Percentiles rank a stretch among this genome's conserved stretches.
Conservation (phyloP, 2,329 filamentous ascomycete genomes). For the Helotiales sp. region DNA sequence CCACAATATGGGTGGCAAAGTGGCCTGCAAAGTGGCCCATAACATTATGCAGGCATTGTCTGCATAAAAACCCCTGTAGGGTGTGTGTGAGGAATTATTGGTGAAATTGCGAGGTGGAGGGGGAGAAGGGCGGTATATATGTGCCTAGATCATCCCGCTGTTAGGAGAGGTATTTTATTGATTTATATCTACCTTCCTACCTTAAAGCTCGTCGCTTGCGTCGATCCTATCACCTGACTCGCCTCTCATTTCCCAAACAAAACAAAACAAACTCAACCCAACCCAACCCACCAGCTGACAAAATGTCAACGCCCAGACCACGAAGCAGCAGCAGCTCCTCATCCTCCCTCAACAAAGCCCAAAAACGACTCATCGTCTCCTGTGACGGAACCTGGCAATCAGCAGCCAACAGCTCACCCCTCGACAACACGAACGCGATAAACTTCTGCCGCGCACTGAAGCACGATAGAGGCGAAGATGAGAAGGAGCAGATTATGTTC, state of each 20-base stretch:
- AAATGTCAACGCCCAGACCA: not conserved
- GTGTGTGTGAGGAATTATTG: too few species aligned
- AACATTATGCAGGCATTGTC: too few species aligned
- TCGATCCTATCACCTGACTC: not conserved
- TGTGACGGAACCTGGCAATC: conserved; percentile 27
- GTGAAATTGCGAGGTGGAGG: not conserved
- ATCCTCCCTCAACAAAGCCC: not conserved
- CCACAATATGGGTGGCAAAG: too few species aligned
- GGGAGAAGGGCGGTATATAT: not conserved
- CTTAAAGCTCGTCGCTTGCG: not conserved
- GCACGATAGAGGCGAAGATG: conserved; percentile 9
- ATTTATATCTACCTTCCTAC: not conserved
- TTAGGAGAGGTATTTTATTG: not conserved
- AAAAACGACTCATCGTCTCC: conserved; percentile 19
- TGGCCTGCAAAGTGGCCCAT: too few species aligned
- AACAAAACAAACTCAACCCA: not conserved
- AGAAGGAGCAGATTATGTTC: conserved; percentile 20
- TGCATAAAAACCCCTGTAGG: too few species aligned
- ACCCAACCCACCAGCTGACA: not conserved
- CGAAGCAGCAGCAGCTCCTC: not conserved
- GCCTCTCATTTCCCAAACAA: not conserved
- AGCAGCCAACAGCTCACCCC: conserved; percentile 1
- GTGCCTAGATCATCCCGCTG: not conserved
- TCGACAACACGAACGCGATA: conserved; percentile 19
- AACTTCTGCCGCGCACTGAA: conserved; percentile 15